Evolutionary conservation across 2,329 filamentous ascomycete species (phyloP), one percentile per base, ranked within the genome.

Genomic region (Dryadomyces quercivorus): DNA sequence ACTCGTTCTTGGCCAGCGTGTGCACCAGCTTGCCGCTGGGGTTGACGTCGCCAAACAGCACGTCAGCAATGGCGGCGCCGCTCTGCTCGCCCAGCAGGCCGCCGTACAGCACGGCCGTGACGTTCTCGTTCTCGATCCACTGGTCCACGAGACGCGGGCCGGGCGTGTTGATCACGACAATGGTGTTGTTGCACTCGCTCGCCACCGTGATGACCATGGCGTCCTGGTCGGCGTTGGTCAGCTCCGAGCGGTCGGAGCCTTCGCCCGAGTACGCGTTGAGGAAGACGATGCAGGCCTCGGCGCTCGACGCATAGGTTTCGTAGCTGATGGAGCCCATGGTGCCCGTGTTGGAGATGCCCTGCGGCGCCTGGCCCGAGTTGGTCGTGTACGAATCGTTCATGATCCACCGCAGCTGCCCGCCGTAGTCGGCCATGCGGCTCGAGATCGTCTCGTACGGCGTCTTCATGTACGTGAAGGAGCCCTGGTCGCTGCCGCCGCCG

Each of bases 201-300:
- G 45, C 44, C 3, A 55, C 50, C 6, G 50, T 50, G 7, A 18
- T 26, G 61, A 83, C 76, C 12, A 61, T 53, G 4, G 49, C 20
- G 52, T 61, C 55, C 10, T 55, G 52, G 21, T 47, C 26, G 13
- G 43, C 47, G 10, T 83, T 80, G 54, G 58, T 56, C 20, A 60
- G 55, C 18, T 50, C 54, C 53, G 59, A 55, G 16, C 40, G 53
- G 53, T 62, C 60, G 47, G 52, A 52, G 20, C 56, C 58, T 46
- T 61, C 60, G 2, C 46, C 51, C 54, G 60, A 59, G 50, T 53
- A 57, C 48, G 59, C 59, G 40, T 87, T 92, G 31, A 82, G 83
- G 63, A 95, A 95, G 0, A 92, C 88, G 50, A 95, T 75, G 56
- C 89, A 93, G 5, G 93, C 69, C 59, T 91, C 83, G 80, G 42